Percentiles rank a stretch among this genome's conserved stretches.
These are phyloP conservation scores for Letharia columbiana DNA, from an alignment of 495 filamentous ascomycete species.

Conservation along the genomic window DNA sequence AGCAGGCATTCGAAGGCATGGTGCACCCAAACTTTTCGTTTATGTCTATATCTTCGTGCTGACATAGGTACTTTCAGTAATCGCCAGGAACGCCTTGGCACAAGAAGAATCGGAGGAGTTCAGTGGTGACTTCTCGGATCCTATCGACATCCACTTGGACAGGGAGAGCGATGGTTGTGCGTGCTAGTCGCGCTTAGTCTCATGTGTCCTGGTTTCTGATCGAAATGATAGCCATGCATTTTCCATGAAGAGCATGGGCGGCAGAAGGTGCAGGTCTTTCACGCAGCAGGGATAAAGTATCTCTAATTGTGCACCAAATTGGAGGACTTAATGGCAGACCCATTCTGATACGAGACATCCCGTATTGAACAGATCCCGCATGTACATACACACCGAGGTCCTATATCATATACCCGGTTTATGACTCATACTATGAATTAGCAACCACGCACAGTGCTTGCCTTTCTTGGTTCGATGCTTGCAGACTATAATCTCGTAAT, in stretches of 20 bases:
- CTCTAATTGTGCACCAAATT: slow-evolving; percentile 4
- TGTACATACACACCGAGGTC: neutral
- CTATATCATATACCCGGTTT: neutral
- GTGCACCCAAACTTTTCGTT: neutral
- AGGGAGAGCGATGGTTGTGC: slow-evolving; percentile 85
- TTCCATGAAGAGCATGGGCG: slow-evolving; percentile 9
- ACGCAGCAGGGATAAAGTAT: neutral
- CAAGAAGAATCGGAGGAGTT: slow-evolving; percentile 95
- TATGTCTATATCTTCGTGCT: slow-evolving; percentile 2
- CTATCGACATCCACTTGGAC: slow-evolving; percentile 93
- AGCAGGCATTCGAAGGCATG: slow-evolving; percentile 95
- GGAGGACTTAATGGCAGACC: neutral
- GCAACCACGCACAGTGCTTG: neutral
- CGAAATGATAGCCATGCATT: neutral
- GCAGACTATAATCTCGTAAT: neutral
- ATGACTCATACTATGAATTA: neutral
- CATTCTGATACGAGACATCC: neutral
- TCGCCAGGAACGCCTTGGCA: slow-evolving; percentile 86
- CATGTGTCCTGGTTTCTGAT: neutral
- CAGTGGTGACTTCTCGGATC: slow-evolving; percentile 87
- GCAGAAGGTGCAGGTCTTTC: neutral
- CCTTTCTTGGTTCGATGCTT: neutral
- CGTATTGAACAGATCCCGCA: neutral
- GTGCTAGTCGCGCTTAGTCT: slow-evolving; percentile 44
- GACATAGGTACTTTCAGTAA: slow-evolving; percentile 51